These are phyloP conservation scores for Cornus kousa DNA, from an alignment of 148 eudicot genomes.

Conservation along the genomic window DNA sequence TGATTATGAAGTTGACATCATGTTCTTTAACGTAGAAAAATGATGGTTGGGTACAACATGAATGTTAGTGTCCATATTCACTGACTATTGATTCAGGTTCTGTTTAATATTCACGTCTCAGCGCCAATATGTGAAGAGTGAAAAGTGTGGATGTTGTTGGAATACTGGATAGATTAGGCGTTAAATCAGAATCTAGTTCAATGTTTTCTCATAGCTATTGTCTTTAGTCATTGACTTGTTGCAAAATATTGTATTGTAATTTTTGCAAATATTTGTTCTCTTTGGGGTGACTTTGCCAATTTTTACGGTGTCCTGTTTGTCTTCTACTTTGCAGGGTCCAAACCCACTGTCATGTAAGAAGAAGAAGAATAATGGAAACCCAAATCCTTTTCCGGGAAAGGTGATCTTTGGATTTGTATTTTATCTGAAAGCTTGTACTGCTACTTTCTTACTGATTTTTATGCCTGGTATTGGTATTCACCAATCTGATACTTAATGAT, in stretches of 20 bases:
- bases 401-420: conserved; percentile 22
- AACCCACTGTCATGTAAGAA: conserved; percentile 88
- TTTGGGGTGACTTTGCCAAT: neutral
- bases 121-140: neutral
- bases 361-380: conserved; percentile 49
- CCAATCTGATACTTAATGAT: neutral
- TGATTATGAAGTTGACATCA: too few relatives aligned
- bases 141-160: neutral
- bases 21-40: neutral
- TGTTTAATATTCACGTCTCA: too few relatives aligned
- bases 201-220: neutral
- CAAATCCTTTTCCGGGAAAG: conserved; percentile 30
- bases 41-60: neutral
- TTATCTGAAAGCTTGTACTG: neutral
- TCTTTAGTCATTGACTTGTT: neutral
- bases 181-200: neutral
- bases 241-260: neutral
- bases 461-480: neutral
- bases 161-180: neutral
- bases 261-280: neutral
- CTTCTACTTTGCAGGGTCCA: conserved; percentile 63
- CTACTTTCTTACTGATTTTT: neutral
- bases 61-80: neutral
- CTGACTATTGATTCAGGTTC: too few relatives aligned
- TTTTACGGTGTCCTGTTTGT: neutral